Base-by-base conservation (phyloP, 2,329 filamentous ascomycete genomes). In the Nemania diffusa region DNA sequence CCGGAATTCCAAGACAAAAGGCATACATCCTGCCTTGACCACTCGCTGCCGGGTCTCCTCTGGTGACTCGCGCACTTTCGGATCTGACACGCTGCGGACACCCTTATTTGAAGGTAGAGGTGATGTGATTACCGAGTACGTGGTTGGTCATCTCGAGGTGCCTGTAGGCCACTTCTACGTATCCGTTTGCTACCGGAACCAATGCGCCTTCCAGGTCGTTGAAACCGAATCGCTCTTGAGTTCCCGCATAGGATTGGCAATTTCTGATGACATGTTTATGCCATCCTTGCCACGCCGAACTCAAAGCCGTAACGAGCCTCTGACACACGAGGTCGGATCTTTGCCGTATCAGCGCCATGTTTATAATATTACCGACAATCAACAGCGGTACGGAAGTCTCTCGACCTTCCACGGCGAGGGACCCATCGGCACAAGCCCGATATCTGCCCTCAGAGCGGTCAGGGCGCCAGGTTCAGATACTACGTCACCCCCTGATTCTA, bases 171-270 rank as follows among this genome's bases (percentile, higher is more conserved):
- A 92, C 5, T 88, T 99, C 73, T 91, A 90, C 64, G 90, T 95
- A 58, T 88, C 91, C 42, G 92, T 97, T 32, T 89, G 90, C 11
- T 97, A 97, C 80, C 91, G 96, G 69, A 92, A 89, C 65, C 93
- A 96, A 75, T 97, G 93, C 81, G 93, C 91, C 74, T 97, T 99
- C 79, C 90, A 92, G 52, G 89, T 98, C 44, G 95, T 97, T 74
- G 93, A 97, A 79, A 92, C 94, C 0, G 96, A 98, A 79, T 91
- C 94, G 5, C 81, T 98, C 8, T 81, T 98, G 50, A 97, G 94
- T 81, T 97, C 95, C 15, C 91, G 93, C 34, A 97, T 98, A 76
- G 76, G 74, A 22, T 94, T 97, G 87, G 94, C 93, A 15, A 87
- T 93, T 42, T 94, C 97, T 76, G 94, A 97, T 76, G 89, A 92